Conservation (phyloP, 2,329 filamentous ascomycete genomes). For the Fusarium torulosum region DNA sequence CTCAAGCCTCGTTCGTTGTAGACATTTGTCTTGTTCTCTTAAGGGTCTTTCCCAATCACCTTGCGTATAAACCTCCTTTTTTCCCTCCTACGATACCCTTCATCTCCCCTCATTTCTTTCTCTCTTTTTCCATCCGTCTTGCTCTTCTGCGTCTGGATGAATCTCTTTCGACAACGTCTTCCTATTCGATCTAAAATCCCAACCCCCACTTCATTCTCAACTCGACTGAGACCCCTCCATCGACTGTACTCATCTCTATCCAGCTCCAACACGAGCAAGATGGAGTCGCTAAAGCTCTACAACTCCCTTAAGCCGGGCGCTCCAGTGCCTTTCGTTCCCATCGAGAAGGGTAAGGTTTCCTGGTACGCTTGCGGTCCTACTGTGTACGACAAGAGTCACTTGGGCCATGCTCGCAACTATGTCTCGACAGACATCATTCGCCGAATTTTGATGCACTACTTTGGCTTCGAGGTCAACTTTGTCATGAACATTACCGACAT, state of each 20-base stretch:
- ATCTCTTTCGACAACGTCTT: conserved; percentile 52
- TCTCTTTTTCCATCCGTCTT: conserved; percentile 19
- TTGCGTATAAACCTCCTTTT: conserved; percentile 33
- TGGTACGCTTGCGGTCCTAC: conserved; percentile 95
- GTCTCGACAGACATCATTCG: conserved; percentile 90
- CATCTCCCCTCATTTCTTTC: conserved; percentile 27
- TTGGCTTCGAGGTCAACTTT: conserved; percentile 84
- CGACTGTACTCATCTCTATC: conserved; percentile 53
- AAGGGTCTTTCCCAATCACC: conserved; percentile 5
- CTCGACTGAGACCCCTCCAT: conserved; percentile 43
- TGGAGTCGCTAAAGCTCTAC: conserved; percentile 77
- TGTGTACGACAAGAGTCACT: conserved; percentile 83
- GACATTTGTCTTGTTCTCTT: conserved; percentile 37
- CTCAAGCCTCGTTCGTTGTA: conserved; percentile 34
- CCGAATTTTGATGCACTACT: conserved; percentile 85
- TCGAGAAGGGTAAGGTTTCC: conserved; percentile 77
- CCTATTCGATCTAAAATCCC: conserved; percentile 45
- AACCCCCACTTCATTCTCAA: conserved; percentile 48
- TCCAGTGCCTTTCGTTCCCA: conserved; percentile 80
- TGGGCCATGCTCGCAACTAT: conserved; percentile 90
- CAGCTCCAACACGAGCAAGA: conserved; percentile 49
- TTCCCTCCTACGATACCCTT: conserved; percentile 29
- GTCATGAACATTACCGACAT: conserved; percentile 95
- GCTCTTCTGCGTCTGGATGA: conserved; percentile 51
- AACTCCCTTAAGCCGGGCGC: conserved; percentile 80